These are phyloP conservation scores for Lipomyces lipofer DNA, from an alignment of 805 yeast species.

Conservation along the genomic window DNA sequence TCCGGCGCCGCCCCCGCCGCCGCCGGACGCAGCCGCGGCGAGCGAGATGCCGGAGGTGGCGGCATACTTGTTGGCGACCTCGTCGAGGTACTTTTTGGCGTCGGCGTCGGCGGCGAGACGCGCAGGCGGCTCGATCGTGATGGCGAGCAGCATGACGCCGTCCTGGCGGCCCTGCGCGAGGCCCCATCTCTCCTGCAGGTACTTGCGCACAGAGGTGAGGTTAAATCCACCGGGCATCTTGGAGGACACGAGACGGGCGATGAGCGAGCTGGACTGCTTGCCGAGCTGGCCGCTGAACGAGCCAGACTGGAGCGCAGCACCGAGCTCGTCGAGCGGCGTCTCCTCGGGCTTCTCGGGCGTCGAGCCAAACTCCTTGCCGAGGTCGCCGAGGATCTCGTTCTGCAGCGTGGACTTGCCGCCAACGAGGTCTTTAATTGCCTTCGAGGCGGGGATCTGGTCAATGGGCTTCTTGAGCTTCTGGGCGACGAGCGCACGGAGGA, in stretches of 20 bases:
- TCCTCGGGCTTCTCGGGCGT: slow-evolving; percentile 99
- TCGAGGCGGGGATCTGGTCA: slow-evolving; percentile 80
- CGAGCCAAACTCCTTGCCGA: slow-evolving; percentile 96
- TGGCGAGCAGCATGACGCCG: slow-evolving; percentile 75
- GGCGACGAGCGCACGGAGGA: slow-evolving; percentile 88
- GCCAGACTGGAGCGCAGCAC: slow-evolving; percentile 90
- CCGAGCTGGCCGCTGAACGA: slow-evolving; percentile 81
- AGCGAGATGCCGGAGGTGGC: slow-evolving; percentile 75
- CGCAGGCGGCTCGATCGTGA: slow-evolving; percentile 86
- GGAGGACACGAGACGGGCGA: slow-evolving; percentile 88
- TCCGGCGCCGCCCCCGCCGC: slow-evolving; percentile 53
- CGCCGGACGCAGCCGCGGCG: slow-evolving; percentile 61
- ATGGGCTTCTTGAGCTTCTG: slow-evolving; percentile 91
- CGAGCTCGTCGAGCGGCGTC: slow-evolving; percentile 92
- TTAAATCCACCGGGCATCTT: slow-evolving; percentile 99
- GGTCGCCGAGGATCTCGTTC: slow-evolving; percentile 97
- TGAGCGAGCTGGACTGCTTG: slow-evolving; percentile 84
- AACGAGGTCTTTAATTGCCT: slow-evolving; percentile 94
- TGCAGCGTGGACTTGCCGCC: slow-evolving; percentile 99
- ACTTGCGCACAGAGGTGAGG: slow-evolving; percentile 86
- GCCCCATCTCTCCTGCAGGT: slow-evolving; percentile 90
- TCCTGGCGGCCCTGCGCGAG: slow-evolving; percentile 94
- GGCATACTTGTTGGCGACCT: slow-evolving; percentile 82
- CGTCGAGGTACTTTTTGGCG: slow-evolving; percentile 86
- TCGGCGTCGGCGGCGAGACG: slow-evolving; percentile 86